These are phyloP conservation scores for Guadua angustifolia DNA, from an alignment of 176 grass and related monocot species.

Conservation along the genomic window DNA sequence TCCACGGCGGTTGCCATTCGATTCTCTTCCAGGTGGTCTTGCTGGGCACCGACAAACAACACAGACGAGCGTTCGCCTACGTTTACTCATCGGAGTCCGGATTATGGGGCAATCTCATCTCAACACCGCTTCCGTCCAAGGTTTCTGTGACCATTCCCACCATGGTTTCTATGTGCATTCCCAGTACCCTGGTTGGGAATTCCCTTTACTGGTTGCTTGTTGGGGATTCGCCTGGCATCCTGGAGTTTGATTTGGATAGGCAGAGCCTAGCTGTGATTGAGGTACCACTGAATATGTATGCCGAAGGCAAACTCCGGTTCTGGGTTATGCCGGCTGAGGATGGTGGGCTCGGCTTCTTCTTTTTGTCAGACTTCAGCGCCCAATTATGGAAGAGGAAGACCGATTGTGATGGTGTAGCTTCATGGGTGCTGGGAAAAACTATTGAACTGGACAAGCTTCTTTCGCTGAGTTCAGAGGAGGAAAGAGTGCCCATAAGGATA, in stretches of 20 bases:
- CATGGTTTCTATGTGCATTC: background rate
- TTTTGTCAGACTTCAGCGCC: background rate
- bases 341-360: background rate
- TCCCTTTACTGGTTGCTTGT: background rate
- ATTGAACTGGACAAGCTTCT: conserved; percentile 15
- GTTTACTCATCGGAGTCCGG: conserved; percentile 6
- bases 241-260: background rate
- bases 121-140: background rate
- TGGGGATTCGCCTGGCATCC: background rate
- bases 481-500: background rate
- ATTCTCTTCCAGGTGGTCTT: background rate
- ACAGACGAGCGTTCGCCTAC: background rate
- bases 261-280: background rate
- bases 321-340: background rate
- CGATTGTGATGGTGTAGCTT: background rate
- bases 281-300: background rate
- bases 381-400: conserved; percentile 24
- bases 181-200: background rate
- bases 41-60: background rate
- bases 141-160: background rate
- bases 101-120: background rate
- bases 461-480: background rate
- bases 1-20: background rate
- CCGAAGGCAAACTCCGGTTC: too few species aligned
- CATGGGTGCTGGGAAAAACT: conserved; percentile 23